A percentile compares a stretch with the other conserved stretches of the same genome.
These are phyloP conservation scores for Limonium bicolor DNA, from an alignment of 148 eudicot species.

Conservation along the genomic window DNA sequence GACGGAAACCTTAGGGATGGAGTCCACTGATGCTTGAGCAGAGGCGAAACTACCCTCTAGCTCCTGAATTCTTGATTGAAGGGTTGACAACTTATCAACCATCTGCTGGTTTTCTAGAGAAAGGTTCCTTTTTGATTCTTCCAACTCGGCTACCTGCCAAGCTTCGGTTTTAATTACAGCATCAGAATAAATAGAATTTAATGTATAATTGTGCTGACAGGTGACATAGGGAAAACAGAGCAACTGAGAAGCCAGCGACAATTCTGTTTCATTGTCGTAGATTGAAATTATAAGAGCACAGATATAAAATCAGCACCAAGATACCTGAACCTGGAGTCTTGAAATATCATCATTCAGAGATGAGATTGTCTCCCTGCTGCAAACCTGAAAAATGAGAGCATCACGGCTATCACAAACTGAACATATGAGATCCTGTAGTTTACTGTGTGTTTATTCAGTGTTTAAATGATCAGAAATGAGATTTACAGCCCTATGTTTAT, in stretches of 20 bases:
- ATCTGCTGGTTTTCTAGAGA: slow-evolving; percentile 43
- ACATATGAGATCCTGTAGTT: neutral
- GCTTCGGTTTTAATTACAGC: slow-evolving; percentile 44
- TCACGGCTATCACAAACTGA: neutral
- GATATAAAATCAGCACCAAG: neutral
- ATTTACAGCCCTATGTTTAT: too few relatives aligned
- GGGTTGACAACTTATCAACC: slow-evolving; percentile 27
- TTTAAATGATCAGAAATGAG: too few relatives aligned
- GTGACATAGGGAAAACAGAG: neutral
- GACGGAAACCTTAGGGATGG: slow-evolving; percentile 22
- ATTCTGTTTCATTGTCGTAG: neutral
- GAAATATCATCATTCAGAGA: slow-evolving; percentile 29
- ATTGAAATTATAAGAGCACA: neutral
- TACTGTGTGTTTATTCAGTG: too few relatives aligned
- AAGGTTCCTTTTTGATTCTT: slow-evolving; percentile 33
- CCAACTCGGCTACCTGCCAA: slow-evolving; percentile 76
- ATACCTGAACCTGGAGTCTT: slow-evolving; percentile 57
- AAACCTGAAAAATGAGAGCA: slow-evolving; percentile 25
- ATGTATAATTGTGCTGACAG: neutral
- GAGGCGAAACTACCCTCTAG: slow-evolving; percentile 31
- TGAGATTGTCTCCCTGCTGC: slow-evolving; percentile 30
- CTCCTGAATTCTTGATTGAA: slow-evolving; percentile 41
- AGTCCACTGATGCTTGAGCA: slow-evolving; percentile 15
- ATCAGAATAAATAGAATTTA: slow-evolving; percentile 24
- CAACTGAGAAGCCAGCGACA: neutral